Evolutionary conservation across 495 filamentous ascomycete species (phyloP).

Genomic region (Pyrenula aspistea): DNA sequence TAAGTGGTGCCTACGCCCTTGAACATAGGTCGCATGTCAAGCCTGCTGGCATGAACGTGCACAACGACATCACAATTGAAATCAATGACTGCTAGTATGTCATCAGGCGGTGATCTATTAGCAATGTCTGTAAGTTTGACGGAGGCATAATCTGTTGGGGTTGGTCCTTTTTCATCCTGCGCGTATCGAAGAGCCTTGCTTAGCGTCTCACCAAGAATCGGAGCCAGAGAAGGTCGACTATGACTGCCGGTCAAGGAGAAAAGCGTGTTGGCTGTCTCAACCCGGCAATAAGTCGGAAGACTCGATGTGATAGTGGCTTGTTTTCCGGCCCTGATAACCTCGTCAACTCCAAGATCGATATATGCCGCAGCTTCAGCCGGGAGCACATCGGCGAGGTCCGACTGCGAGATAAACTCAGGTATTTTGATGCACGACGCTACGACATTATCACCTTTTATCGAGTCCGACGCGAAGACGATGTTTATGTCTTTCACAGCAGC

Average conservation of each 20-base stretch:
- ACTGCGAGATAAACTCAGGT: background rate
- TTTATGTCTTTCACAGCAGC: too few species aligned
- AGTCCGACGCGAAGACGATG: background rate
- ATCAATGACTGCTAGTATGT: background rate
- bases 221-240: background rate
- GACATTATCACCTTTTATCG: background rate
- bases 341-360: background rate
- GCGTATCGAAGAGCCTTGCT: background rate
- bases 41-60: background rate
- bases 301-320: background rate
- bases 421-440: background rate
- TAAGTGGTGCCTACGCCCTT: constrained; percentile 37
- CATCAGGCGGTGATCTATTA: background rate
- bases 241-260: background rate
- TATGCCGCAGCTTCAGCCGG: background rate
- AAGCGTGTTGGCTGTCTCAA: background rate
- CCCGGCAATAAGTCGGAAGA: background rate
- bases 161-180: too few species aligned
- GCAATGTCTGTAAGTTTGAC: background rate
- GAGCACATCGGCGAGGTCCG: background rate
- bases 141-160: too few species aligned
- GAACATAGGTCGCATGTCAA: constrained; percentile 23
- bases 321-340: too few species aligned
- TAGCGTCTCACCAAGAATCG: background rate
- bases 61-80: background rate